Evolutionary conservation across 2,329 filamentous ascomycete genomes (phyloP).

Genomic region (Teratosphaeria viscida): DNA sequence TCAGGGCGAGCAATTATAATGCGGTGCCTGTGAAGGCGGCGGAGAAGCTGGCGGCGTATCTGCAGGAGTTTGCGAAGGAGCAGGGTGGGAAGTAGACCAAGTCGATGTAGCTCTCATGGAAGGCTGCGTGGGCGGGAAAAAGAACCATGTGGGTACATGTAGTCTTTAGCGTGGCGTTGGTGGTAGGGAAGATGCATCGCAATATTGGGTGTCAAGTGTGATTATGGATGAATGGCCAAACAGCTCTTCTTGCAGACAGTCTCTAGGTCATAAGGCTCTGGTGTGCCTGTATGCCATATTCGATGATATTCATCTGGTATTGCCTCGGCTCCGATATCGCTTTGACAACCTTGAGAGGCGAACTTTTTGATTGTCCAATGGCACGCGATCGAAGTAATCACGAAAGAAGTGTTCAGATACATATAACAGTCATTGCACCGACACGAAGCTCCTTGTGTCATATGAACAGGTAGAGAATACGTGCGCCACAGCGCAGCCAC

Average conservation of each 20-base stretch:
- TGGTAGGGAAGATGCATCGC: not conserved
- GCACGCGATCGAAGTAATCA: not conserved
- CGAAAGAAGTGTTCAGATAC: not conserved
- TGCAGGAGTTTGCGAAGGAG: slow-evolving; percentile 46
- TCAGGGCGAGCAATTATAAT: slow-evolving; percentile 84
- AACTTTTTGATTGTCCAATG: not conserved
- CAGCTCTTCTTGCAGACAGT: no score
- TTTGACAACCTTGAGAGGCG: not conserved
- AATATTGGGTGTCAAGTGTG: no score
- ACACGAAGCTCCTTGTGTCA: not conserved
- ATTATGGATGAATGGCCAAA: no score
- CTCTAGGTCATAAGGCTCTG: no score
- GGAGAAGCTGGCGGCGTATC: slow-evolving; percentile 56
- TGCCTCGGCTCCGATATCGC: not conserved
- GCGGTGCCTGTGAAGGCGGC: slow-evolving; percentile 59
- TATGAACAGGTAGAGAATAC: not conserved
- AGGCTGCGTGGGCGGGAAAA: not conserved
- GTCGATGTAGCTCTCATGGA: not conserved
- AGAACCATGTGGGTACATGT: not conserved
- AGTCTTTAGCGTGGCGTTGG: not conserved
- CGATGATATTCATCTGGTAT: not conserved
- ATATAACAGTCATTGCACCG: not conserved
- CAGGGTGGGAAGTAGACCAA: not conserved
- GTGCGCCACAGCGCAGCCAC: not conserved
- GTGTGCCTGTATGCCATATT: not conserved